These are phyloP conservation scores for Tetrahymena elliotti DNA, from an alignment of 73 alveolate genomes.

Conservation along the genomic window DNA sequence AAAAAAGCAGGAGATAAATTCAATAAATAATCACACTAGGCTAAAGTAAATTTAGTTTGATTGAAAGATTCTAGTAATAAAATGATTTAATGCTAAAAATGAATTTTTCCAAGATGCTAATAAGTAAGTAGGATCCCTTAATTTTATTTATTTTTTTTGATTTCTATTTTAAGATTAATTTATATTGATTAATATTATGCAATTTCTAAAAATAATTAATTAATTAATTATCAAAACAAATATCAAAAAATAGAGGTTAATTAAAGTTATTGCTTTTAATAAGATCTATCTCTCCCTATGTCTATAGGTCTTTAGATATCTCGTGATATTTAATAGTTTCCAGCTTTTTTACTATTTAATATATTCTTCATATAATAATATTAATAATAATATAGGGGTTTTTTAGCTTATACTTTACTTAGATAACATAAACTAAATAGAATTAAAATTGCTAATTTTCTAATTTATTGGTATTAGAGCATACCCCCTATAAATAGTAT, in stretches of 20 bases:
- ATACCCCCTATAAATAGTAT: background rate
- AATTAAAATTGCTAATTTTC: background rate
- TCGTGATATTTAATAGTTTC: too few relatives aligned
- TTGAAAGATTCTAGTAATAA: background rate
- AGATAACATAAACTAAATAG: background rate
- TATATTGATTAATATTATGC: background rate
- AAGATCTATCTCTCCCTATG: too few relatives aligned
- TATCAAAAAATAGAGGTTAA: background rate
- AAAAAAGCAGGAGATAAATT: background rate
- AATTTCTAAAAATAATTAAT: too few relatives aligned
- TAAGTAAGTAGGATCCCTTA: too few relatives aligned
- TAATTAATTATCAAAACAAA: background rate
- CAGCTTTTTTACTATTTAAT: background rate
- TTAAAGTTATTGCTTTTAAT: too few relatives aligned
- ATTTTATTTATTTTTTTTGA: background rate
- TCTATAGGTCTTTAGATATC: too few relatives aligned
- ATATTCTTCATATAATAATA: too few relatives aligned
- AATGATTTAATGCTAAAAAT: background rate
- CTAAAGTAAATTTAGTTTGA: background rate
- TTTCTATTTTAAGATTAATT: background rate
- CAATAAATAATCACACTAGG: background rate
- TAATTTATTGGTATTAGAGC: background rate
- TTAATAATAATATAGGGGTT: background rate
- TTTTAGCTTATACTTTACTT: background rate
- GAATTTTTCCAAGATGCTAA: background rate